Conservation (phyloP, 148 eudicot species). For the Suaeda aralocaspica region DNA sequence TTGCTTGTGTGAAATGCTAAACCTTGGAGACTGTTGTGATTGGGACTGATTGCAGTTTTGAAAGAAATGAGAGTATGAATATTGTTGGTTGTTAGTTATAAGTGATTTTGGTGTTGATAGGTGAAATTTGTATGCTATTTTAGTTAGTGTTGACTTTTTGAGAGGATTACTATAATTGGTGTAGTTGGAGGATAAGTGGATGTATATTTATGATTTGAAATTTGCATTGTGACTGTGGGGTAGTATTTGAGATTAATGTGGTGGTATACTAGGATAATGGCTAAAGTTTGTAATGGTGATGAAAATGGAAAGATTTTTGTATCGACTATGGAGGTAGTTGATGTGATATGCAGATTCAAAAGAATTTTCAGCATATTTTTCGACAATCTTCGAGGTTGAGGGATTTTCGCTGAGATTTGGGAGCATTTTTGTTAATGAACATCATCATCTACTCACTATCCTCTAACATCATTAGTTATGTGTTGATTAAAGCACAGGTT, state of each 20-base stretch:
- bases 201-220: neutral
- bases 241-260: neutral
- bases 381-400: neutral
- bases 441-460: too few relatives aligned
- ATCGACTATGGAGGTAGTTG: neutral
- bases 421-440: neutral
- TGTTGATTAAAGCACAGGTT: too few relatives aligned
- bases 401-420: neutral
- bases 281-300: neutral
- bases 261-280: neutral
- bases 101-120: neutral
- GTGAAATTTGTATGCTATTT: neutral
- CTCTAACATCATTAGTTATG: too few relatives aligned
- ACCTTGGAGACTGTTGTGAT: neutral
- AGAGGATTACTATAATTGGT: neutral
- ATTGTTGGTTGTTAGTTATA: too few relatives aligned
- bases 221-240: neutral
- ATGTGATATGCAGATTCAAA: neutral
- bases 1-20: neutral
- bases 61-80: neutral
- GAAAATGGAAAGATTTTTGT: neutral
- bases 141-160: neutral
- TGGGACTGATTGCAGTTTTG: neutral
- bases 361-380: neutral
- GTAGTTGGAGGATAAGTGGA: neutral